Conservation (phyloP, 495 filamentous ascomycete species). For the Hypoxylon rickii region DNA sequence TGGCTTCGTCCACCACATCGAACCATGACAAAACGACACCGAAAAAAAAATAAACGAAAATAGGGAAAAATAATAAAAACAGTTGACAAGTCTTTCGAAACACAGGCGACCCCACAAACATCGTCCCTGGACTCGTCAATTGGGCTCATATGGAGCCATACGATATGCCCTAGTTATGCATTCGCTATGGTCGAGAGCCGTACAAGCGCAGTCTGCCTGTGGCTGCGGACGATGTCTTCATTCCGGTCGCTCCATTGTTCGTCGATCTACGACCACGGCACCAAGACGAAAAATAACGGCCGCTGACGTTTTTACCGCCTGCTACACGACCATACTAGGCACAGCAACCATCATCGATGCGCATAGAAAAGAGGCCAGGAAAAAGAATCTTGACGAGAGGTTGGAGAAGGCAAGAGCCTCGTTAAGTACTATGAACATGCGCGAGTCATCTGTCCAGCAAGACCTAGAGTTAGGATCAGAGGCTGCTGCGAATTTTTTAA, state of each 20-base stretch:
- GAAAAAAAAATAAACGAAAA: too few relatives aligned
- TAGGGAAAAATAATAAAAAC: too few relatives aligned
- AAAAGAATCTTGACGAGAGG: conserved; percentile 63
- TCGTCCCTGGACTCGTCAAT: conserved; percentile 8
- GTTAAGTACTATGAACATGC: conserved; percentile 31
- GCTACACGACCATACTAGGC: conserved; percentile 73
- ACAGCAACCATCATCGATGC: conserved; percentile 72
- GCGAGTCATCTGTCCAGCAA: conserved; percentile 27
- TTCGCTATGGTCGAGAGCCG: conserved; percentile 70
- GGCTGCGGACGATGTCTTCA: conserved; percentile 67
- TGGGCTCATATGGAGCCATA: not conserved
- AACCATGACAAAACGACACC: too few relatives aligned
- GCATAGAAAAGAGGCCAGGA: conserved; percentile 62
- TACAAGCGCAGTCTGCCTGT: conserved; percentile 62
- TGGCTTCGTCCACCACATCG: conserved; percentile 20
- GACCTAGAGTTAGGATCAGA: too few relatives aligned
- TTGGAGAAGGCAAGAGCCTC: conserved; percentile 56
- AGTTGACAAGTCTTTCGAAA: conserved; percentile 9
- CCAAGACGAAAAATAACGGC: conserved; percentile 56
- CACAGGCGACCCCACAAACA: conserved; percentile 1
- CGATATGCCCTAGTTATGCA: conserved; percentile 63
- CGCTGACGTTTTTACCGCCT: conserved; percentile 68
- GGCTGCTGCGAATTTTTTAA: not conserved
- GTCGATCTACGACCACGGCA: conserved; percentile 58
- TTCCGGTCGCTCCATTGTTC: conserved; percentile 54